Evolutionary conservation across 257 asterid species (phyloP).

Genomic region (Nicotiana paniculata): DNA sequence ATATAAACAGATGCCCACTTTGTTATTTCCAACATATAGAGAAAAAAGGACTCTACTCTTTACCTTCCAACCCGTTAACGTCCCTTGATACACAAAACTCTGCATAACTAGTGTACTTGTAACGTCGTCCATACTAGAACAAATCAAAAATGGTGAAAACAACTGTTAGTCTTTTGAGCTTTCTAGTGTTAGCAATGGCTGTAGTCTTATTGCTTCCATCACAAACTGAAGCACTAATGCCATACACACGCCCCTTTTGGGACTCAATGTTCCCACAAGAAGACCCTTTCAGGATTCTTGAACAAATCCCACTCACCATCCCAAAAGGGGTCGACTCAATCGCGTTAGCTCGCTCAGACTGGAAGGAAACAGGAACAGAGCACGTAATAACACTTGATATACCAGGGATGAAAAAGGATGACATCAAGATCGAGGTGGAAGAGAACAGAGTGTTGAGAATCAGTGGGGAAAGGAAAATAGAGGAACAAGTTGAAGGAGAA

Average conservation of each 20-base stretch:
- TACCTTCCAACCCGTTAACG: neutral
- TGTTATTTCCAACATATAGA: neutral
- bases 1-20: neutral
- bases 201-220: neutral
- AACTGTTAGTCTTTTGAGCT: neutral
- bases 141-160: slow-evolving; percentile 5
- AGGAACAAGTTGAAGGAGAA: slow-evolving; percentile 54
- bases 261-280: slow-evolving; percentile 19
- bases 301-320: slow-evolving; percentile 24
- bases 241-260: slow-evolving; percentile 17
- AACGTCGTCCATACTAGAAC: too few species aligned
- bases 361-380: slow-evolving; percentile 56
- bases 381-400: slow-evolving; percentile 57
- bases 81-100: too few species aligned
- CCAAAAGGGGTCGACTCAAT: slow-evolving; percentile 19
- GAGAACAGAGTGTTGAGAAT: slow-evolving; percentile 52
- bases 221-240: slow-evolving; percentile 17
- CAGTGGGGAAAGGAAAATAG: slow-evolving; percentile 54
- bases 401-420: slow-evolving; percentile 70
- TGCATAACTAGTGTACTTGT: neutral
- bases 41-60: neutral
- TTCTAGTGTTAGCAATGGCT: neutral
- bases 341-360: slow-evolving; percentile 57
- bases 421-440: slow-evolving; percentile 52
- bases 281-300: slow-evolving; percentile 33